These are phyloP conservation scores for Paramyrothecium roridum DNA, from an alignment of 2,329 filamentous ascomycete genomes.

Conservation along the genomic window DNA sequence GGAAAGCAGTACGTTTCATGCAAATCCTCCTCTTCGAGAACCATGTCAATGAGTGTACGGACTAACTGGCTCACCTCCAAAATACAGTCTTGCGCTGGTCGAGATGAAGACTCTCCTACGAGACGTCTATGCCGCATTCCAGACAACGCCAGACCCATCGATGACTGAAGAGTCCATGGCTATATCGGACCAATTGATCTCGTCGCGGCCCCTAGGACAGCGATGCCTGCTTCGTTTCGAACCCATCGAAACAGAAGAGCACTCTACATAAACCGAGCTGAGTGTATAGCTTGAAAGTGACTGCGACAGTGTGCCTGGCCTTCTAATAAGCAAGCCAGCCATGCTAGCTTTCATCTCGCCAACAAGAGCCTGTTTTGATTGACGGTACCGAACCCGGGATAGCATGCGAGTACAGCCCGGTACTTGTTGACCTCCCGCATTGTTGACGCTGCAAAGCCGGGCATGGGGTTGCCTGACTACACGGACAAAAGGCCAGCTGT, in stretches of 20 bases:
- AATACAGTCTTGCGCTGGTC: constrained; percentile 50
- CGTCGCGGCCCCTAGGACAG: constrained; percentile 58
- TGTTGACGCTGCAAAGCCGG: no score
- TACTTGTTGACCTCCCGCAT: no score
- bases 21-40: constrained; percentile 12
- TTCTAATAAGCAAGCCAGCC: no score
- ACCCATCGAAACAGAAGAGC: constrained; percentile 18
- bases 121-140: constrained; percentile 59
- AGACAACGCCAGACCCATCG: constrained; percentile 49
- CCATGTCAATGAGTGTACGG: no score
- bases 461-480: no score
- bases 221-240: constrained; percentile 53
- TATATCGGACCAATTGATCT: constrained; percentile 66
- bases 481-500: no score
- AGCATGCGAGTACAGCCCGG: no score
- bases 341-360: no score
- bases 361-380: no score
- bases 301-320: neutral
- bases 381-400: no score
- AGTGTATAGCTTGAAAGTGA: neutral
- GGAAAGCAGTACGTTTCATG: constrained; percentile 59
- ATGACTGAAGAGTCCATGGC: constrained; percentile 58
- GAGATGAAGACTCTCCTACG: constrained; percentile 66
- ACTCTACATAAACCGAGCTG: neutral
- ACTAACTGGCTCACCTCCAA: neutral